Evolutionary conservation across 441 rosid genomes (phyloP).

Genomic region (Arabidopsis hybrid): DNA sequence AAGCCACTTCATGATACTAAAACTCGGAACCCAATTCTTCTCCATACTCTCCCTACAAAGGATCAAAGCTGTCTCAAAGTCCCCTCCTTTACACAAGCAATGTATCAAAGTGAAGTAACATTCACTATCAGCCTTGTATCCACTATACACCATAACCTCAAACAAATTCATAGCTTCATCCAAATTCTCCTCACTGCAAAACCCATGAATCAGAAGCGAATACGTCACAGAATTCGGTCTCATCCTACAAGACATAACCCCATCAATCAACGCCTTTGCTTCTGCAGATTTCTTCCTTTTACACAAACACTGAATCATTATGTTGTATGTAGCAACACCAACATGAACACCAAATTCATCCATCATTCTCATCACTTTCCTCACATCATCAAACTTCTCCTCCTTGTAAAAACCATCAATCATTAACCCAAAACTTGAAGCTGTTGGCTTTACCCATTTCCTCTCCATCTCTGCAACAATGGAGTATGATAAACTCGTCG

Average conservation of each 20-base stretch:
- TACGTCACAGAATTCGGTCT: conserved; percentile 64
- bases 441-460: conserved; percentile 59
- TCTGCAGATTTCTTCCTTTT: conserved; percentile 62
- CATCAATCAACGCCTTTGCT: conserved; percentile 64
- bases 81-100: conserved; percentile 59
- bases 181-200: conserved; percentile 65
- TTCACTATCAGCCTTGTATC: conserved; percentile 53
- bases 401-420: conserved; percentile 72
- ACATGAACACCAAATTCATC: conserved; percentile 51
- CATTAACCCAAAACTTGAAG: conserved; percentile 56
- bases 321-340: conserved; percentile 60
- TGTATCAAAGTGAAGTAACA: conserved; percentile 62
- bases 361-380: conserved; percentile 75
- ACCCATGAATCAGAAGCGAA: conserved; percentile 75
- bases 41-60: conserved; percentile 67
- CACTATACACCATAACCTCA: conserved; percentile 54
- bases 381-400: conserved; percentile 74
- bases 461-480: conserved; percentile 77
- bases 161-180: conserved; percentile 72
- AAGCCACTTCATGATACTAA: conserved; percentile 65
- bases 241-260: conserved; percentile 55
- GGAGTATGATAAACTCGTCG: conserved; percentile 66
- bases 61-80: conserved; percentile 67
- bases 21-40: conserved; percentile 77
- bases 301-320: conserved; percentile 77